Percentiles rank a stretch among this genome's conserved stretches.
phyloP scores from a whole-genome alignment of 2,329 filamentous ascomycete genomes.

The Hymenoscyphus infarciens region DNA sequence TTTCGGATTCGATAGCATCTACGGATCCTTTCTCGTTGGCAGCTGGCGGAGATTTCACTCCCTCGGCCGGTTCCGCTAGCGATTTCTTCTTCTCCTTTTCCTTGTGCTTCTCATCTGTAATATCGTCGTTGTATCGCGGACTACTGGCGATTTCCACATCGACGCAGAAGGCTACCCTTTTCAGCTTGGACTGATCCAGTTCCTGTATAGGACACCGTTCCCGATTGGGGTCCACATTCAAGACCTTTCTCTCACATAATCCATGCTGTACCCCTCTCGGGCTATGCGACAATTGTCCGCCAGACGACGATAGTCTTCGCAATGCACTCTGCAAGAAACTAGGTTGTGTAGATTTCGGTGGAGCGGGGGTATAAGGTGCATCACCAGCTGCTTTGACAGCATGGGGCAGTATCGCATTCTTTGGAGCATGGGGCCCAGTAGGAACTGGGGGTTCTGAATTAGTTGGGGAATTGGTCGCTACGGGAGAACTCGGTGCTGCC shows the following conservation, averaged over 20 bases:
- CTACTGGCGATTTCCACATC: slow-evolving; percentile 94
- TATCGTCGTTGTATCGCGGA: slow-evolving; percentile 68
- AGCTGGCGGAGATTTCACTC: slow-evolving; percentile 63
- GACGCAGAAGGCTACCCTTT: slow-evolving; percentile 90
- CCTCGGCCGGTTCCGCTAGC: slow-evolving; percentile 60
- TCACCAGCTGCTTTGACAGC: slow-evolving; percentile 54
- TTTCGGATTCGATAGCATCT: slow-evolving; percentile 41
- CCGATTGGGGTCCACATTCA: slow-evolving; percentile 81
- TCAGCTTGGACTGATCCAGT: slow-evolving; percentile 74
- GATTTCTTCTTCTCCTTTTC: slow-evolving; percentile 59
- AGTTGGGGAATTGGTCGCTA: slow-evolving; percentile 24
- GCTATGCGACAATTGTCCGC: slow-evolving; percentile 38
- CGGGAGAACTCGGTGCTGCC: slow-evolving; percentile 29
- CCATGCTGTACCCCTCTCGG: slow-evolving; percentile 57
- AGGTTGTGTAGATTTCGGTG: slow-evolving; percentile 63
- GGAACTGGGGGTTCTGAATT: slow-evolving; percentile 36
- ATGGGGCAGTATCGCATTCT: slow-evolving; percentile 58
- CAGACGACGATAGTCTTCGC: slow-evolving; percentile 73
- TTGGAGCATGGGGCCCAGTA: slow-evolving; percentile 39
- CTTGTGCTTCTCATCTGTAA: slow-evolving; percentile 43
- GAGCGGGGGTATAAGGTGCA: slow-evolving; percentile 69
- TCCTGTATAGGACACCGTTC: slow-evolving; percentile 77
- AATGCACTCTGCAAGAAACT: slow-evolving; percentile 80
- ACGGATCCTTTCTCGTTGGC: slow-evolving; percentile 50
- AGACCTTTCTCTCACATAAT: slow-evolving; percentile 71